Evolutionary conservation across 345 rosid genomes (phyloP).

Genomic region (Boechera divaricarpa): DNA sequence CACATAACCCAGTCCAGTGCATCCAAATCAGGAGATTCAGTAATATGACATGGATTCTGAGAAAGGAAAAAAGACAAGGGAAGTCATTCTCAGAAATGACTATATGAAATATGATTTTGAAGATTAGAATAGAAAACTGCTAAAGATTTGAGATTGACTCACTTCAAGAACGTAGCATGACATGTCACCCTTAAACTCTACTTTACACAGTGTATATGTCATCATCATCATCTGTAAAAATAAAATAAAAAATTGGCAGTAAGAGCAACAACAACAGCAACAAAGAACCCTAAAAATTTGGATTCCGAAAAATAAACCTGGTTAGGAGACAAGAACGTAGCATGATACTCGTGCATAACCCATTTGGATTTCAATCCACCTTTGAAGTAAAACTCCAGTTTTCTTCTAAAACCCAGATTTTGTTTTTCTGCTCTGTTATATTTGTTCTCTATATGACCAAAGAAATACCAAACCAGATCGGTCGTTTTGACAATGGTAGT

Average conservation of each 20-base stretch:
- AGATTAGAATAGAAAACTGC: background rate
- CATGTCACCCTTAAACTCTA: slow-evolving; percentile 32
- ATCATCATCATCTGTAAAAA: slow-evolving; percentile 14
- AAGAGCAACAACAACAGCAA: background rate
- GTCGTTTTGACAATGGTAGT: background rate
- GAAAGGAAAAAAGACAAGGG: too few species aligned
- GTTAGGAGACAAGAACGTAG: slow-evolving; percentile 17
- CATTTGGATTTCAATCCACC: slow-evolving; percentile 32
- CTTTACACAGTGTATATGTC: slow-evolving; percentile 44
- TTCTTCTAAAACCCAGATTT: slow-evolving; percentile 29
- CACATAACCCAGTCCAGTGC: too few species aligned
- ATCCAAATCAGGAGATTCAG: background rate
- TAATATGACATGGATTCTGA: background rate
- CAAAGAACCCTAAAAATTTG: background rate
- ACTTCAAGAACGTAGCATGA: background rate
- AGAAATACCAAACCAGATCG: slow-evolving; percentile 22
- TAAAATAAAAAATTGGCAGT: background rate
- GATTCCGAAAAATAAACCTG: background rate
- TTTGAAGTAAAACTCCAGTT: slow-evolving; percentile 34
- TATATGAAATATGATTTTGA: background rate
- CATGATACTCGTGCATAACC: slow-evolving; percentile 44
- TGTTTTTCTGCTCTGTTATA: slow-evolving; percentile 24
- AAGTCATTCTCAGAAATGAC: too few species aligned
- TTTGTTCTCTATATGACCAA: slow-evolving; percentile 15
- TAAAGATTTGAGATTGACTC: background rate